Percentiles rank a stretch among this genome's conserved stretches.
These are phyloP conservation scores for Nosema muscidifuracis DNA, from an alignment of 371 early-diverging fungal species.

Conservation along the genomic window DNA sequence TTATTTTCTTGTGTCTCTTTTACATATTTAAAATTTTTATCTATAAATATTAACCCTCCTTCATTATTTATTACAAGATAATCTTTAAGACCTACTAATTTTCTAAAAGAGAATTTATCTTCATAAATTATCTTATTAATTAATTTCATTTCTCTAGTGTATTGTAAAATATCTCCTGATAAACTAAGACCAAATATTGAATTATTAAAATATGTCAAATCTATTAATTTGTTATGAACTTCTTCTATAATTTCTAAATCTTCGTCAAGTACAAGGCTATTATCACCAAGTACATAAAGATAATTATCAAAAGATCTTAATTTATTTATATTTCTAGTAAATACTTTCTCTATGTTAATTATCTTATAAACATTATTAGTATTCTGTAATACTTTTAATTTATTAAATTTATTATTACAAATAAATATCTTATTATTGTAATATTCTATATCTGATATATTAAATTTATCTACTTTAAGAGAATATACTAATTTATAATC, in stretches of 20 bases:
- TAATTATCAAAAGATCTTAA: not conserved
- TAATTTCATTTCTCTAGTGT: not conserved
- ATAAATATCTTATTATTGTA: constrained; percentile 28
- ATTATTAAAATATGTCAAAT: not conserved
- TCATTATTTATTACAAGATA: not conserved
- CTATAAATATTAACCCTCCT: not conserved
- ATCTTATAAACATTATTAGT: not conserved
- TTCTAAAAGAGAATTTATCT: constrained; percentile 1
- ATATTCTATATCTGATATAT: constrained; percentile 24
- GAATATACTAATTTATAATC: constrained; percentile 27
- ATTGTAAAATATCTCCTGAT: constrained; percentile 1
- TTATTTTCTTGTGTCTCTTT: not conserved
- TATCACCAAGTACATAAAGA: constrained; percentile 6
- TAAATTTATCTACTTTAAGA: constrained; percentile 41
- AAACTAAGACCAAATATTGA: not conserved
- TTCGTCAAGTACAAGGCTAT: not conserved
- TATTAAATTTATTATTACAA: constrained; percentile 5
- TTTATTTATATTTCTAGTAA: constrained; percentile 9
- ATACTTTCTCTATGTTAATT: not conserved
- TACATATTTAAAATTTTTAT: not conserved
- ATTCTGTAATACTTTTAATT: constrained; percentile 23
- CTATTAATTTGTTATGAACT: not conserved
- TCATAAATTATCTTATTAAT: not conserved
- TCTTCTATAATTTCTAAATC: not conserved
- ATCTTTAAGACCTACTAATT: not conserved